phyloP scores from a whole-genome alignment of 108 stramenopile genomes.

The Parmales sp. region DNA sequence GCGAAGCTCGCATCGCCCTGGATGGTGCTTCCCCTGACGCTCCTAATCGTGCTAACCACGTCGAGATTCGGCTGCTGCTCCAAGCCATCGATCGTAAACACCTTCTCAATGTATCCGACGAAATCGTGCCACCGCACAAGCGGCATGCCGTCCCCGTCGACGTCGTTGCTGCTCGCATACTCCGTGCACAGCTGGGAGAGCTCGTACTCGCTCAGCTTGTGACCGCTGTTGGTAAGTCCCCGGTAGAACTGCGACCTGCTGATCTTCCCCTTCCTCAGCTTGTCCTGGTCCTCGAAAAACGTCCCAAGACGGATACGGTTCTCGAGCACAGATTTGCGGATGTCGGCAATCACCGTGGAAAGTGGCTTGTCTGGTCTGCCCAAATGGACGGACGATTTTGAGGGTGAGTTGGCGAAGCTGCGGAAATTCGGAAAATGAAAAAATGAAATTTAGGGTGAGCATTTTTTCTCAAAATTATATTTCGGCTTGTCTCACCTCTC shows the following conservation, averaged over 20 bases:
- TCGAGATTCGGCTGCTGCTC: neutral
- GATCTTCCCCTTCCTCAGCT: conserved; percentile 5
- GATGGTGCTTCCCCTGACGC: neutral
- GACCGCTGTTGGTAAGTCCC: neutral
- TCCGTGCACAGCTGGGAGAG: neutral
- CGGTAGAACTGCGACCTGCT: neutral
- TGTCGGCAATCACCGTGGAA: neutral
- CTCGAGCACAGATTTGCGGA: neutral
- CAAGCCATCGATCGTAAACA: neutral
- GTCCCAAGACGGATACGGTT: neutral
- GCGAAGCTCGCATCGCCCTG: too few relatives aligned
- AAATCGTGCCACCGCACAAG: neutral
- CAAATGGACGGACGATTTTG: neutral
- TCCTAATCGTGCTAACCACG: neutral
- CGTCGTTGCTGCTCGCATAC: neutral
- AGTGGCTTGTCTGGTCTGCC: neutral
- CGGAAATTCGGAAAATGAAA: too few relatives aligned
- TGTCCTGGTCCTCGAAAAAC: conserved; percentile 11
- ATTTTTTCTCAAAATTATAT: too few relatives aligned
- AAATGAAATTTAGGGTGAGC: too few relatives aligned
- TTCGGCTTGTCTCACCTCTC: too few relatives aligned
- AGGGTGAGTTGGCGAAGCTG: neutral
- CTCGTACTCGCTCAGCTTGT: neutral
- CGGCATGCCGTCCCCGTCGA: neutral
- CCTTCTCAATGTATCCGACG: neutral